phyloP scores from a whole-genome alignment of 2,329 filamentous ascomycete genomes.

The Teratosphaeria zuluensis region DNA sequence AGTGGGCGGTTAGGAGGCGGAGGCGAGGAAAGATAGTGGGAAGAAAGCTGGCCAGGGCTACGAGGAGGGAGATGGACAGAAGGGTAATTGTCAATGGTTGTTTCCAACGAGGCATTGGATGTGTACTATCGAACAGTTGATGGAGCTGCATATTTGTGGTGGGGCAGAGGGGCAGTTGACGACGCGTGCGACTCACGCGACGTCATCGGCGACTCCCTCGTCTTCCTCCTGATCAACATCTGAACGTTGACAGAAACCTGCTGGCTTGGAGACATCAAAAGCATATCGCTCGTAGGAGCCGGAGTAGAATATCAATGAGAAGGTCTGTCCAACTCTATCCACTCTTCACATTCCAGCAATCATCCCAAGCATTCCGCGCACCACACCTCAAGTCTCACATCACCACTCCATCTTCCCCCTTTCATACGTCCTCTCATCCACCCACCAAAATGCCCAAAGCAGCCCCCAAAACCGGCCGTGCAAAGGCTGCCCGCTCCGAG shows the following conservation, averaged over 20 bases:
- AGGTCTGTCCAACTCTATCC: background rate
- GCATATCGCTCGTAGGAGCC: background rate
- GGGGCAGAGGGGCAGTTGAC: background rate
- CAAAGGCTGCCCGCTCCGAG: background rate
- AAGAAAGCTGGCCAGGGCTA: conserved; percentile 35
- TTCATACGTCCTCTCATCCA: background rate
- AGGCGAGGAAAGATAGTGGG: conserved; percentile 30
- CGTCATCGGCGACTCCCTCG: background rate
- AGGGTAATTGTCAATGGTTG: conserved; percentile 2
- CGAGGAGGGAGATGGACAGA: conserved; percentile 17
- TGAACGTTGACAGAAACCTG: background rate
- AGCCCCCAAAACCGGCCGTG: background rate
- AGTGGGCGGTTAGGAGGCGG: conserved; percentile 2
- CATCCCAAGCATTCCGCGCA: background rate
- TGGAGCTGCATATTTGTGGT: background rate
- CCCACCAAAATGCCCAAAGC: conserved; percentile 2
- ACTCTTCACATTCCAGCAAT: background rate
- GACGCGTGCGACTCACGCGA: background rate
- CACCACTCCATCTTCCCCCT: background rate
- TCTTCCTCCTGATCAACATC: background rate
- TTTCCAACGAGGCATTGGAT: background rate
- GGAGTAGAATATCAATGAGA: background rate
- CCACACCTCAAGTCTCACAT: background rate
- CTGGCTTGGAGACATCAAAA: background rate
- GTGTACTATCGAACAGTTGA: background rate